A percentile compares a stretch with the other conserved stretches of the same genome.
Conservation (phyloP, 2,329 filamentous ascomycete genomes). For the Sporothrix variecibatus region DNA sequence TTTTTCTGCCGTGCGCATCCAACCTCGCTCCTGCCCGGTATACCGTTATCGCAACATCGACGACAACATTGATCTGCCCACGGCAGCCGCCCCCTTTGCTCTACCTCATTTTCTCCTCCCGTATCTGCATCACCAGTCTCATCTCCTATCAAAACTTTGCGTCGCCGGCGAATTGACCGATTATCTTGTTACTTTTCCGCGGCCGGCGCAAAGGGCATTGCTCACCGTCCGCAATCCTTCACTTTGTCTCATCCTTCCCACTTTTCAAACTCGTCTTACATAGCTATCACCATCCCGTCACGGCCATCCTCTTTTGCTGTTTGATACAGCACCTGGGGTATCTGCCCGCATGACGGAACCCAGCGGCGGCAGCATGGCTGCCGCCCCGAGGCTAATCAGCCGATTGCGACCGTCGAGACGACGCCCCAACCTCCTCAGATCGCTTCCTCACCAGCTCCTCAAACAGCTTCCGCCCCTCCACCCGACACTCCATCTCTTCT, state of each 20-base stretch:
- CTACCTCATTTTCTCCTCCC: background rate
- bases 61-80: background rate
- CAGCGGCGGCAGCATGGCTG: conserved; percentile 22
- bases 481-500: background rate
- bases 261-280: background rate
- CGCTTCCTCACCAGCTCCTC: background rate
- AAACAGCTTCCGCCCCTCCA: background rate
- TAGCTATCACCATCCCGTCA: background rate
- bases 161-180: background rate
- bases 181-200: background rate
- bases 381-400: conserved; percentile 15
- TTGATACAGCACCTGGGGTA: background rate
- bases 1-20: conserved; percentile 27
- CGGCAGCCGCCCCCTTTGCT: background rate
- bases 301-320: background rate
- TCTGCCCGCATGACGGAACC: conserved; percentile 22
- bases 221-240: background rate
- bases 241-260: background rate
- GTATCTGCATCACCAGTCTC: background rate
- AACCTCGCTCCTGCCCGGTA: conserved; percentile 5
- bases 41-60: conserved; percentile 19
- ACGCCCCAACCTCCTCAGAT: background rate
- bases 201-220: conserved; percentile 9
- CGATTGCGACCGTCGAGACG: background rate
- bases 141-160: background rate